These are phyloP conservation scores for Rhizopus stolonifer DNA, from an alignment of 371 early-diverging fungal genomes.

Conservation along the genomic window DNA sequence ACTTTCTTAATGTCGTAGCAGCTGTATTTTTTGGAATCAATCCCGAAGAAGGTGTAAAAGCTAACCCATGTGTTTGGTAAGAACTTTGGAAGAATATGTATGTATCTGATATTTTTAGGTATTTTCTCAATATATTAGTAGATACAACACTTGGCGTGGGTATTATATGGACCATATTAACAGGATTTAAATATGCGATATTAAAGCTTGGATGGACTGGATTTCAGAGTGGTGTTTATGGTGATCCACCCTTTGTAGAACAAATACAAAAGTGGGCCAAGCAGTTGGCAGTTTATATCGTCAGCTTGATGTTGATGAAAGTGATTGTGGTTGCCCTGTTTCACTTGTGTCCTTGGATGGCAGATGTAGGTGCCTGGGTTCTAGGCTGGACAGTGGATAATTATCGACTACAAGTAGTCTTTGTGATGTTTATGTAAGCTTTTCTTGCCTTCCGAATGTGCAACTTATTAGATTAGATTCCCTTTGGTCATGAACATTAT, in stretches of 20 bases:
- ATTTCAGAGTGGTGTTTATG: constrained; percentile 66
- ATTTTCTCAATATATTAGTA: constrained; percentile 70
- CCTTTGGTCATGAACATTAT: constrained; percentile 62
- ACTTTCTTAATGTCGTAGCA: constrained; percentile 62
- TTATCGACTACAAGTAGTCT: constrained; percentile 57
- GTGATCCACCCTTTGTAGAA: constrained; percentile 52
- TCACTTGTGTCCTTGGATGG: constrained; percentile 52
- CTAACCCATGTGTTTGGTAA: constrained; percentile 73
- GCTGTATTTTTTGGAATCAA: constrained; percentile 55
- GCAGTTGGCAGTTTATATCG: constrained; percentile 56
- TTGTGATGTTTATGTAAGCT: constrained; percentile 62
- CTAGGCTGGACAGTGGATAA: constrained; percentile 55
- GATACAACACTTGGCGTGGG: constrained; percentile 71
- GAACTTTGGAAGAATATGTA: neutral
- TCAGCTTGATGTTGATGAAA: constrained; percentile 62
- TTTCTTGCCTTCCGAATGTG: neutral
- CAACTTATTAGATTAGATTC: no score
- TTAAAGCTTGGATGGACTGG: constrained; percentile 35
- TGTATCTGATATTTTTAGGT: constrained; percentile 39
- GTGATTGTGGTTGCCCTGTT: constrained; percentile 49
- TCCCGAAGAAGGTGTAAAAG: constrained; percentile 43
- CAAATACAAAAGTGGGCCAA: constrained; percentile 58
- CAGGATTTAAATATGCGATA: constrained; percentile 42
- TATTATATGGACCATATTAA: constrained; percentile 57
- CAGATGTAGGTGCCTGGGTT: constrained; percentile 62